A percentile compares a stretch with the other conserved stretches of the same genome.
phyloP scores from a whole-genome alignment of 2,329 filamentous ascomycete species.

The Fusarium lateritium region DNA sequence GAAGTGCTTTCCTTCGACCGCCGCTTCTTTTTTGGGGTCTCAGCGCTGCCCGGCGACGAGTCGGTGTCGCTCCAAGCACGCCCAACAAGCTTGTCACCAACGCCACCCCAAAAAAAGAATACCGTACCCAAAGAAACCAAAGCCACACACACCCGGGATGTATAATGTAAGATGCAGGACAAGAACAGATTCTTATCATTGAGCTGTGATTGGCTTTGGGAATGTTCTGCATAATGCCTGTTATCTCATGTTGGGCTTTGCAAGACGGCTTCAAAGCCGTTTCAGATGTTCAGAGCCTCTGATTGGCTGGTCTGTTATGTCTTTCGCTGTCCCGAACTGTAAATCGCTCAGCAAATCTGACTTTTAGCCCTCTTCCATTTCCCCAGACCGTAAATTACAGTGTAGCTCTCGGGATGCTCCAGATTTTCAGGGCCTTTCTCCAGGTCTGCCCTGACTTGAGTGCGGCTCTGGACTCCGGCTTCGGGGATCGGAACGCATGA shows the following conservation, averaged over 20 bases:
- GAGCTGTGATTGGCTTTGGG: constrained; percentile 47
- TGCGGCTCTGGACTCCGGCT: constrained; percentile 28
- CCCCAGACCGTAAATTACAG: constrained; percentile 42
- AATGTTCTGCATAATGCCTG: constrained; percentile 55
- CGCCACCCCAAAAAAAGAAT: constrained; percentile 46
- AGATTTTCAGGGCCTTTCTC: constrained; percentile 35
- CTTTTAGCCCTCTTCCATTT: constrained; percentile 41
- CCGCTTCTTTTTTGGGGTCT: constrained; percentile 34
- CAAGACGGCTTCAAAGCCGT: constrained; percentile 40
- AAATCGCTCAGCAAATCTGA: constrained; percentile 48
- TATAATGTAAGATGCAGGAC: constrained; percentile 24
- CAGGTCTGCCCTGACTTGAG: constrained; percentile 17
- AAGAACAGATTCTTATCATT: constrained; percentile 50
- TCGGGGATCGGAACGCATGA: constrained; percentile 28
- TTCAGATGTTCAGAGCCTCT: constrained; percentile 26
- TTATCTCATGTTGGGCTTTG: constrained; percentile 48
- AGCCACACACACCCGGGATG: constrained; percentile 28
- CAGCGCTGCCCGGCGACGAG: constrained; percentile 27
- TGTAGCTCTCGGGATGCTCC: constrained; percentile 36
- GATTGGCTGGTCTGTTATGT: constrained; percentile 17
- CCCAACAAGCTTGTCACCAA: constrained; percentile 27
- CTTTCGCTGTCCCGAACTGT: constrained; percentile 25
- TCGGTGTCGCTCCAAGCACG: constrained; percentile 35
- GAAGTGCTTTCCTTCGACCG: constrained; percentile 31
- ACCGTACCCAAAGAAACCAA: constrained; percentile 30